Evolutionary conservation across 106 monocot genomes (phyloP).

Genomic region (Alisma plantagoaquatica): DNA sequence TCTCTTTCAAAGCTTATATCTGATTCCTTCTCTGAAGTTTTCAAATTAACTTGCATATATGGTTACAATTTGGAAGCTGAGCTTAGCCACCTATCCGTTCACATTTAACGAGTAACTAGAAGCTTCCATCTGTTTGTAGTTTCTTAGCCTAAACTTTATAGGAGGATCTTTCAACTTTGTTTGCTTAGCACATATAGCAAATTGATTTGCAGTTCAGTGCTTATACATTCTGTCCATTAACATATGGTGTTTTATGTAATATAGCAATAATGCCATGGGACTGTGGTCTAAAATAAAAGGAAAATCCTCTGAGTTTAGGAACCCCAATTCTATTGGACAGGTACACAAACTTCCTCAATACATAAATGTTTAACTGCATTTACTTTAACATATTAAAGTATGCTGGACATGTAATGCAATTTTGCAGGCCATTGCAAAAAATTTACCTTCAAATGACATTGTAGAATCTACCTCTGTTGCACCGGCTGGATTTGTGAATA

Average conservation of each 20-base stretch:
- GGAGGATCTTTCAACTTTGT: no score
- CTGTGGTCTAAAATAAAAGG: conserved; percentile 68
- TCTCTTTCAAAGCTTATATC: not conserved
- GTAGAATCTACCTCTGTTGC: conserved; percentile 68
- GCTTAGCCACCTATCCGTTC: no score
- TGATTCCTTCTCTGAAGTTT: not conserved
- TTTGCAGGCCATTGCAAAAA: conserved; percentile 53
- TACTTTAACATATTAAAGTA: not conserved
- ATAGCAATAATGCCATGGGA: conserved; percentile 87
- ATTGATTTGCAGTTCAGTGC: no score
- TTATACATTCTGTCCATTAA: no score
- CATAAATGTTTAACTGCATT: not conserved
- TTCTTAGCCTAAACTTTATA: no score
- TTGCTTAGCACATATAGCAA: no score
- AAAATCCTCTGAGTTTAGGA: conserved; percentile 48
- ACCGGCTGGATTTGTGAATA: conserved; percentile 64
- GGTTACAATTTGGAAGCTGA: no score
- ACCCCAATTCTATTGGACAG: conserved; percentile 79
- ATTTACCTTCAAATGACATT: conserved; percentile 58
- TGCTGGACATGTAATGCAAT: not conserved
- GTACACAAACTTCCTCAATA: conserved; percentile 16
- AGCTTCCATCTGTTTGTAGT: not conserved
- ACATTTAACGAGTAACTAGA: no score
- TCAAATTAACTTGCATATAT: not conserved
- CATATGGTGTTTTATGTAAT: conserved; percentile 1